Evolutionary conservation across 1,284 basidiomycete species (phyloP).

Genomic region (Sporisorium exsertum): DNA sequence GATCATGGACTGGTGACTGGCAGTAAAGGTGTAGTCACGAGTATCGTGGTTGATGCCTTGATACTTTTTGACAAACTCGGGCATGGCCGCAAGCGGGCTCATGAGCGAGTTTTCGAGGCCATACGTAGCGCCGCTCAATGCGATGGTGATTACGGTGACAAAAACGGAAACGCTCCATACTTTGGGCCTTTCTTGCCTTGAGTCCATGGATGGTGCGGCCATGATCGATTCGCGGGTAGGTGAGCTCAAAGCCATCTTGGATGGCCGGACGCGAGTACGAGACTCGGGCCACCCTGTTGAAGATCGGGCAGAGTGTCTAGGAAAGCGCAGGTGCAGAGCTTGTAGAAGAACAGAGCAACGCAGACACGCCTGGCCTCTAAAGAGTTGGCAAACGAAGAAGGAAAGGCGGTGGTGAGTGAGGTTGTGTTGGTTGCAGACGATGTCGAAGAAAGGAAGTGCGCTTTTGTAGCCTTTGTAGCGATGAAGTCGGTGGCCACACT

Average conservation of each 20-base stretch:
- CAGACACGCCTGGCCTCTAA: background rate
- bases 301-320: background rate
- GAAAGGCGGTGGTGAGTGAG: background rate
- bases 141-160: conserved; percentile 49
- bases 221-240: conserved; percentile 7
- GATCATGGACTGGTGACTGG: conserved; percentile 56
- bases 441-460: background rate
- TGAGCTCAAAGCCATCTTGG: conserved; percentile 13
- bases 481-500: conserved; percentile 1
- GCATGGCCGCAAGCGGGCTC: conserved; percentile 56
- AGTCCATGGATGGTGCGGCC: conserved; percentile 6
- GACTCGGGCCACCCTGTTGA: background rate
- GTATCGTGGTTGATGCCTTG: conserved; percentile 53
- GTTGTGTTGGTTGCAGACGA: background rate
- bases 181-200: conserved; percentile 6
- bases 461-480: conserved; percentile 3
- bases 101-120: conserved; percentile 58
- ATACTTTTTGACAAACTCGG: conserved; percentile 51
- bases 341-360: background rate
- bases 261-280: background rate
- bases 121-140: conserved; percentile 49
- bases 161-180: conserved; percentile 44
- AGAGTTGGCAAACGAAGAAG: background rate
- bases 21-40: conserved; percentile 52
- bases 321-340: background rate